Base-by-base conservation (phyloP, 257 asterid species). In the Solanum rostratum region DNA sequence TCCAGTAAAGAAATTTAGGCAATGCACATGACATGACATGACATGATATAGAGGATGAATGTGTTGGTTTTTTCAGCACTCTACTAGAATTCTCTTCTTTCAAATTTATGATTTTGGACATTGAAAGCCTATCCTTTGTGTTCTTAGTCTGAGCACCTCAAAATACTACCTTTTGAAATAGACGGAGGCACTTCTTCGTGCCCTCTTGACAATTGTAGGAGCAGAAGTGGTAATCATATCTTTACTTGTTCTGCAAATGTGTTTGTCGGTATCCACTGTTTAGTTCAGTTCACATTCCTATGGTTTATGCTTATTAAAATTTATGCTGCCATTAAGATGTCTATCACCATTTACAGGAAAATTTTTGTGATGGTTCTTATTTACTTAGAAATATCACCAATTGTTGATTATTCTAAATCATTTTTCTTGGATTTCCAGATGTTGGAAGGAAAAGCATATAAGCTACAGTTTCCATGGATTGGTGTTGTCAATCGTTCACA, bases 401-500 rank as follows among this genome's bases (percentile, higher is more conserved):
- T 39, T 69, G 79, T 69, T 37, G 29, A 83, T 83, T 41, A 71
- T 37, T 39, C 57, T 62, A 20, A 81, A 62, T 62, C 63, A 55
- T 7, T 13, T 13, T 85, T 60, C 68, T 39, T 57, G 50, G 54
- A 69, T 70, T 86, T 80, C 37, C 78, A 94, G 97, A 92, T 94
- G 73, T 84, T 94, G 91, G 97, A 94, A 87, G 97, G 97, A 87
- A 90, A 59, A 85, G 78, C 97, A 20, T 94, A 91, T 89, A 92
- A 87, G 91, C 90, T 94, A 89, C 97, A 94, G 91, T 92, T 91
- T 86, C 97, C 97, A 65, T 94, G 97, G 97, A 91, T 94, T 81
- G 97, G 97, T 90, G 93, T 94, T 85, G 97, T 94, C 79, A 94
- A 94, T 90, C 97, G 97, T 68, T 94, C 97, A 82, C 97, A 92